Base-by-base conservation (phyloP, 148 eudicot species). In the Vaccinium myrtillus region DNA sequence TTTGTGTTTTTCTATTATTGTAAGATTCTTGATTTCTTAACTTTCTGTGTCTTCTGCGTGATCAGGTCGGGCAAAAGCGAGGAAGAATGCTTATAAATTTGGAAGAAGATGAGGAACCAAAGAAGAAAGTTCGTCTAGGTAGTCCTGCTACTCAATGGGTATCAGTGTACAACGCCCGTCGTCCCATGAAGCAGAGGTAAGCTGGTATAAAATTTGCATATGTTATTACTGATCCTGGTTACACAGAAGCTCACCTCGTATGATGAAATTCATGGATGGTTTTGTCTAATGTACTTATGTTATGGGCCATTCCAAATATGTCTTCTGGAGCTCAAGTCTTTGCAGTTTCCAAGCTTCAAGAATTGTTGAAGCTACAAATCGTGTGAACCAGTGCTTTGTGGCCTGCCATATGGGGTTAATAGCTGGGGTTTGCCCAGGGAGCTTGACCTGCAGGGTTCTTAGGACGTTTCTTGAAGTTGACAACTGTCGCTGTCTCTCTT, bases 151-250 rank as follows among this genome's bases (percentile, higher is more conserved):
- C 93, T 25, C 98, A 95, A 82, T 95, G 98, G 98, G 93, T 95
- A 87, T 95, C 98, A 78, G 96, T 94, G 53, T 95, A 95, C 81
- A 95, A 95, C 90, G 98, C 98, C 76, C 94, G 98, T 7, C 93
- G 98, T 39, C 98, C 98, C n/a, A 94, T 95, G 98, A 95, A 95
- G 87, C 98, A 95, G 83, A 90, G 98, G 98, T 94, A 87, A 81
- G 65, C 79, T 77, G 12, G 77, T 15, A 39, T 30, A 36, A 11
- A 16, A 30, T 70, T 30, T 32, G 43, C 27, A 21, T 80, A 9
- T 19, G 11, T 50, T 23, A 77, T 50, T 23, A 77, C 70, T 61
- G 21, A 13, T 23, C 10, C 6, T 19, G 25, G 39, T 51, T 23
- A 6, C 15, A 27, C 10, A 63, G 5, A 61, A 11, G 55, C 46